Conservation (phyloP, 176 grass and related monocot genomes). For the Saccharum spontaneum region DNA sequence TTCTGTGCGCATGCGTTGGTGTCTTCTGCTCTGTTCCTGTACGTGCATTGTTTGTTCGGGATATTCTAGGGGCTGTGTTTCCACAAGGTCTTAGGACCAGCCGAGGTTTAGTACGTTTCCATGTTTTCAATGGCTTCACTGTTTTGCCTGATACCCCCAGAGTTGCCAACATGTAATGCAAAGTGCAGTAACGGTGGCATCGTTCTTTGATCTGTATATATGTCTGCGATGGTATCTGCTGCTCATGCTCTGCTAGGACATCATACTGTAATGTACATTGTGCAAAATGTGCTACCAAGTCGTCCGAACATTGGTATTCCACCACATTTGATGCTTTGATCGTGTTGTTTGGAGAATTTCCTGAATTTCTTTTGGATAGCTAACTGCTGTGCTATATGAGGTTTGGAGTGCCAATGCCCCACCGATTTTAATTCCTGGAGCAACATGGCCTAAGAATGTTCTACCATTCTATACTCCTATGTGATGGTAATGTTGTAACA, state of each 20-base stretch:
- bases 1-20: background rate
- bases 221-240: background rate
- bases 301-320: background rate
- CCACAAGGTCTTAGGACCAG: background rate
- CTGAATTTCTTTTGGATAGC: background rate
- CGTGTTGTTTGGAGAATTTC: conserved; percentile 6
- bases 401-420: background rate
- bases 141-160: background rate
- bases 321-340: background rate
- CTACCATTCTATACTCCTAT: background rate
- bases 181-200: background rate
- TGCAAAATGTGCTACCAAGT: background rate
- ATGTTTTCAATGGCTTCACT: background rate
- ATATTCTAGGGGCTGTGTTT: background rate
- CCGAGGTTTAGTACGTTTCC: background rate
- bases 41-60: conserved; percentile 2
- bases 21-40: background rate
- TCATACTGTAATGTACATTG: background rate
- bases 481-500: conserved; percentile 2
- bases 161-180: background rate
- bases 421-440: background rate
- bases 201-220: background rate
- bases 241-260: background rate
- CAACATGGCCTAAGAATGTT: background rate
- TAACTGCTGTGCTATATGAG: background rate